These are phyloP conservation scores for Hysterium pulicare DNA, from an alignment of 2,329 filamentous ascomycete species.

Conservation along the genomic window DNA sequence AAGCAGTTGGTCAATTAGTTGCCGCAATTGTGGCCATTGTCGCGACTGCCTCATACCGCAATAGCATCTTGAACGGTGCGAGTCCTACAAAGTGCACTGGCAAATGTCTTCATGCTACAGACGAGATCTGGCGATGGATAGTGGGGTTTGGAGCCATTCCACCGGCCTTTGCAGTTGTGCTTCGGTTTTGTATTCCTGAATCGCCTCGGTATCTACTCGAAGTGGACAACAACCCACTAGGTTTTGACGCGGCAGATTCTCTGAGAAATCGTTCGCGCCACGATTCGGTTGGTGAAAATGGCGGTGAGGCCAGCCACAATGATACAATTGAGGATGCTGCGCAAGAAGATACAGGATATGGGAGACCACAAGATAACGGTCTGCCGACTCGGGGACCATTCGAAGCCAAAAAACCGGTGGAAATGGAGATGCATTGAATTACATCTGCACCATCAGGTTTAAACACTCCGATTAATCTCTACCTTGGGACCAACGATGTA, in stretches of 20 bases:
- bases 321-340: no score
- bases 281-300: not conserved
- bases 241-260: not conserved
- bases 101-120: conserved; percentile 46
- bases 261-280: not conserved
- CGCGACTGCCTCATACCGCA: conserved; percentile 5
- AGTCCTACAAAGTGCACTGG: conserved; percentile 25
- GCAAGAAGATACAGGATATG: no score
- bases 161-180: conserved; percentile 61
- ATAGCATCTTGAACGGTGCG: conserved; percentile 11
- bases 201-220: conserved; percentile 64
- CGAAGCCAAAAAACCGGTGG: no score
- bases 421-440: no score
- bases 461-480: no score
- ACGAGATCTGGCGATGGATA: conserved; percentile 65
- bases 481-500: no score
- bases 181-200: conserved; percentile 65
- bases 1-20: conserved; percentile 62
- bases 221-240: conserved; percentile 56
- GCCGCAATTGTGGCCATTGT: conserved; percentile 60
- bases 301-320: no score
- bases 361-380: no score
- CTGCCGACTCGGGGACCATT: no score
- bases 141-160: conserved; percentile 64
- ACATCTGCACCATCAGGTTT: no score